phyloP scores from a whole-genome alignment of 2,329 filamentous ascomycete species.

The Fusarium sp. region DNA sequence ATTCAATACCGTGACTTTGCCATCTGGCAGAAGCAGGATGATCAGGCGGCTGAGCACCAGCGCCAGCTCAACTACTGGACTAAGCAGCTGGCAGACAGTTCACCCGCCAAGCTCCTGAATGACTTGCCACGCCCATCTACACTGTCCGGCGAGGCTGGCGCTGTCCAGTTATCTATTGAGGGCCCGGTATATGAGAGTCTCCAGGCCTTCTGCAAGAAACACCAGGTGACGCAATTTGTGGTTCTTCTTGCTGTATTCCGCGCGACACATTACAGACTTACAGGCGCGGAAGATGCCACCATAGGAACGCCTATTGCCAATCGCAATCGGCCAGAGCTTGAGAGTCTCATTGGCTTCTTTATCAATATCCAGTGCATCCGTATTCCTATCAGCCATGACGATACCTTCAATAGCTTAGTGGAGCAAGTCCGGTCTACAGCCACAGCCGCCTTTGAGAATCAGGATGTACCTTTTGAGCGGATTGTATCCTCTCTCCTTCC shows the following conservation, averaged over 20 bases:
- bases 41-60: slow-evolving; percentile 26
- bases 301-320: slow-evolving; percentile 35
- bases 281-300: slow-evolving; percentile 32
- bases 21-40: slow-evolving; percentile 34
- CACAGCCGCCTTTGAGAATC: not conserved
- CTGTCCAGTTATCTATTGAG: slow-evolving; percentile 13
- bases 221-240: slow-evolving; percentile 6
- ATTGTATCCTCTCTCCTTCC: not conserved
- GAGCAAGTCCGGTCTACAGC: slow-evolving; percentile 14
- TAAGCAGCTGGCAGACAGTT: slow-evolving; percentile 21
- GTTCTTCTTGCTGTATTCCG: slow-evolving; percentile 39
- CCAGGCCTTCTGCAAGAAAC: slow-evolving; percentile 6
- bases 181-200: slow-evolving; percentile 14
- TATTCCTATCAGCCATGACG: slow-evolving; percentile 15
- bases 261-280: slow-evolving; percentile 40
- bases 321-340: slow-evolving; percentile 22
- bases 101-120: slow-evolving; percentile 25
- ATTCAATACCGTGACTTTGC: slow-evolving; percentile 43
- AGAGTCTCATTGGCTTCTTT: slow-evolving; percentile 39
- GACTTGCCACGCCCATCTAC: slow-evolving; percentile 28
- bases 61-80: slow-evolving; percentile 40
- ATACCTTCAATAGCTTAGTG: slow-evolving; percentile 29
- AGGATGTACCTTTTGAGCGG: slow-evolving; percentile 6
- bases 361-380: slow-evolving; percentile 42
- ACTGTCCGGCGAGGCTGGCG: slow-evolving; percentile 23